Base-by-base conservation (phyloP, 768 basidiomycete species). In the Mrakia frigida region DNA sequence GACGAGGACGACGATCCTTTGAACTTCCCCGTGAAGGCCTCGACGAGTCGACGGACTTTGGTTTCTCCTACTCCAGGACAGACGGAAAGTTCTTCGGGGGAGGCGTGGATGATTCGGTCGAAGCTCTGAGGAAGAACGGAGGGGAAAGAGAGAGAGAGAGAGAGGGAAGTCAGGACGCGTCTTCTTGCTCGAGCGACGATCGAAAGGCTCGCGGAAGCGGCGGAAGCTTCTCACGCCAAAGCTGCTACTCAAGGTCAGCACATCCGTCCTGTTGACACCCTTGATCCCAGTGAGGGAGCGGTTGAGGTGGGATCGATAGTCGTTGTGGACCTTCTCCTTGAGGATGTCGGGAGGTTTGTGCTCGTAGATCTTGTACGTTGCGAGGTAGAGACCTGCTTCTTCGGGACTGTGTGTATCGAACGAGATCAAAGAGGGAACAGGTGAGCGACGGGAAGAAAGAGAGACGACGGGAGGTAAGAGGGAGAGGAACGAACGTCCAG, bases 251-350 rank as follows among this genome's bases (percentile, higher is more conserved):
- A 99, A 85, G 5, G 96, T 98, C 84, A 93, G 90, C 1, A 95
- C 93, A 80, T 99, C 97, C 5, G 96, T 98, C 86, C 96, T 97
- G 84, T 98, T 98, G 78, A 99, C 93, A 80, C 92, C 93, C 81
- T 88, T 91, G 80, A 98, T 92, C 79, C 88, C 89, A 1, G 96
- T 98, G 37, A 99, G 86, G 0, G 92, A 88, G 28, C 89, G 88
- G 74, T 91, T 91, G 21, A 98, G 83, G 80, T 94, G 87, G 11
- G 93, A 89, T 78, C 87, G 84, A 81, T 97, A 93, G 80, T 93
- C 91, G 79, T 94, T 93, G 82, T 97, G 94, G 39, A 92, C 86
- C 61, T 93, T 90, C 82, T 98, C 97, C 83, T 94, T 96, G 85
- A 99, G 95, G 81, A 94, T 86, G 81, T 93, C 90, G 11, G 96